These are phyloP conservation scores for Catenaria anguillulae DNA, from an alignment of 371 early-diverging fungal species.

Conservation along the genomic window DNA sequence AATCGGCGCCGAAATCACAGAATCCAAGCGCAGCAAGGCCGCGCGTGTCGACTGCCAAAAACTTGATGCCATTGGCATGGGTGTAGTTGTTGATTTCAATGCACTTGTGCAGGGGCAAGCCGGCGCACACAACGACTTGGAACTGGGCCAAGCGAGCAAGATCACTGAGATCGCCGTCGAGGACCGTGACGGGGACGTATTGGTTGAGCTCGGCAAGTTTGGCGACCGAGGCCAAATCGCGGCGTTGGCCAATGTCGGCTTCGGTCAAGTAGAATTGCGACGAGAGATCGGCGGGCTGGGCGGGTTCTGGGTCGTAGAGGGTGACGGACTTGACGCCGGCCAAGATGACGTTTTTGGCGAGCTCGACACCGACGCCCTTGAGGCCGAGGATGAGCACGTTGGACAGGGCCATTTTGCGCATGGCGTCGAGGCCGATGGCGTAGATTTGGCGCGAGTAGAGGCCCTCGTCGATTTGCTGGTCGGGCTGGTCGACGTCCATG, in stretches of 20 bases:
- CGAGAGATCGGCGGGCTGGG: constrained; percentile 71
- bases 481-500: constrained; percentile 8
- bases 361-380: constrained; percentile 96
- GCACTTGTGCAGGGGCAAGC: constrained; percentile 55
- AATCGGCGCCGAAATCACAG: constrained; percentile 90
- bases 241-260: constrained; percentile 82
- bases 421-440: constrained; percentile 98
- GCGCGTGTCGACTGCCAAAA: constrained; percentile 78
- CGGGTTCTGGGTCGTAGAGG: constrained; percentile 71
- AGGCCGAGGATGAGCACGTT: constrained; percentile 95
- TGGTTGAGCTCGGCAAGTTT: constrained; percentile 92
- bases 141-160: constrained; percentile 46
- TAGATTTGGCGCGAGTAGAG: constrained; percentile 96
- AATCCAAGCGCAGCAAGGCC: constrained; percentile 96
- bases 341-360: constrained; percentile 97
- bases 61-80: constrained; percentile 70
- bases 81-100: constrained; percentile 80
- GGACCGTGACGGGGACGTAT: constrained; percentile 85
- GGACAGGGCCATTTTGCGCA: constrained; percentile 94
- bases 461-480: constrained; percentile 66
- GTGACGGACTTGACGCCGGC: constrained; percentile 98
- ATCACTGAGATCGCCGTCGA: constrained; percentile 59
- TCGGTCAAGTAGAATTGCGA: constrained; percentile 89
- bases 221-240: constrained; percentile 62
- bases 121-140: constrained; percentile 80